Conservation (phyloP, 192 early-diverging fungal species). For the Coemansia sp. region DNA sequence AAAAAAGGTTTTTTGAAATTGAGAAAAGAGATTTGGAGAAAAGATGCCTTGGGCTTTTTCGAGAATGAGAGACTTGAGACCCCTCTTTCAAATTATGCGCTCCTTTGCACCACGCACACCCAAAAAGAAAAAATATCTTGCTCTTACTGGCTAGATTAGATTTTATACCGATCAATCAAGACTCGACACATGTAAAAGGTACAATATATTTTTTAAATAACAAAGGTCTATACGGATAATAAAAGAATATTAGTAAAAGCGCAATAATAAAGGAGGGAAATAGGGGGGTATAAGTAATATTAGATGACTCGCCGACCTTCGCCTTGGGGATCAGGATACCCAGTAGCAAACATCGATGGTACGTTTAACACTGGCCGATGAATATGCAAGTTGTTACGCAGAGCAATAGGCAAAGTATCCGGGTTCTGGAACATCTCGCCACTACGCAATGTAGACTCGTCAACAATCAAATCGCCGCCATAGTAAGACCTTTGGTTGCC, state of each 20-base stretch:
- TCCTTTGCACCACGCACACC: background rate
- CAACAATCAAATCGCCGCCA: slow-evolving; percentile 15
- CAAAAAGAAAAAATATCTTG: background rate
- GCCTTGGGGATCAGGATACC: slow-evolving; percentile 1
- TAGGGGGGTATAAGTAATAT: background rate
- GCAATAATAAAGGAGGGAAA: background rate
- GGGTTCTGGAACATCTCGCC: slow-evolving; percentile 29
- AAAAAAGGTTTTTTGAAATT: background rate
- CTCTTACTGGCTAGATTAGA: background rate
- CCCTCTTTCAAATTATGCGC: background rate
- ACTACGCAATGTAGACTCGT: slow-evolving; percentile 19
- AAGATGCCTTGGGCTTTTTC: background rate
- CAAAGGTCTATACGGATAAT: too few species aligned
- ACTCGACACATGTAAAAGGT: background rate
- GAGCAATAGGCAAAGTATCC: slow-evolving; percentile 35
- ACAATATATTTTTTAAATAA: too few species aligned
- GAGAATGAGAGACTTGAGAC: background rate
- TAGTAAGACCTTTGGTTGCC: slow-evolving; percentile 21
- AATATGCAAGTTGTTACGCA: slow-evolving; percentile 49
- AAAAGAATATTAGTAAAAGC: background rate
- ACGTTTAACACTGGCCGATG: slow-evolving; percentile 41
- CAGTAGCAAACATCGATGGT: slow-evolving; percentile 25
- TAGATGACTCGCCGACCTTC: slow-evolving; percentile 31
- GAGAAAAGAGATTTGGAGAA: background rate
- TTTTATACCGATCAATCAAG: background rate